phyloP scores from a whole-genome alignment of 805 yeast species.

The Teunomyces pallodes region DNA sequence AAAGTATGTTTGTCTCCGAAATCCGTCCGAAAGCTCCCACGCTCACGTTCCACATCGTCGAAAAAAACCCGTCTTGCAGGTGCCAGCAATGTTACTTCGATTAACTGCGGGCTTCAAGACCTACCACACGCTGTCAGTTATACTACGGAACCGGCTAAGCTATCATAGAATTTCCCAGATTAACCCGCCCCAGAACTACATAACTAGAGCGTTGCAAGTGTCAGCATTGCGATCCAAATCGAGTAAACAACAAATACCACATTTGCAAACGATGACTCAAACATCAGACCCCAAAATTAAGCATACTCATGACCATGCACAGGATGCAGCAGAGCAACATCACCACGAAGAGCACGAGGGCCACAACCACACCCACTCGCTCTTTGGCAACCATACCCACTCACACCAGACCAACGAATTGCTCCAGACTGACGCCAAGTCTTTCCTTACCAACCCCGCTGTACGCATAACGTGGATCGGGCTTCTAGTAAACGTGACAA shows the following conservation, averaged over 20 bases:
- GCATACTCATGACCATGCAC: not conserved
- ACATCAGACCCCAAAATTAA: not conserved
- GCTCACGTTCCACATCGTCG: conserved; percentile 2
- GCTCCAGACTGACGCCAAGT: conserved; percentile 21
- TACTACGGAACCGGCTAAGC: not conserved
- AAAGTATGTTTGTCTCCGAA: not conserved
- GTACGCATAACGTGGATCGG: conserved; percentile 94
- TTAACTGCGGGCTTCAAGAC: not conserved
- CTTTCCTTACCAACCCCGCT: conserved; percentile 63
- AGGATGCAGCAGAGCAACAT: not conserved
- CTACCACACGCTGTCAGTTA: not conserved
- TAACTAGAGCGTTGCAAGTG: not conserved
- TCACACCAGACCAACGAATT: conserved; percentile 46
- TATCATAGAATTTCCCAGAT: not conserved
- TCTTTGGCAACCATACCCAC: conserved; percentile 33
- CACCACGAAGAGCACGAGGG: not conserved
- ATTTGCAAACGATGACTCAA: not conserved
- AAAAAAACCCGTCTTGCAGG: conserved; percentile 1
- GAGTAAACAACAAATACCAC: conserved; percentile 1
- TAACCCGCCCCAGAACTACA: not conserved
- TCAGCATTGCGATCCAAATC: not conserved
- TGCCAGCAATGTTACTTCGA: conserved; percentile 1
- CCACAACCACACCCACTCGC: conserved; percentile 15
- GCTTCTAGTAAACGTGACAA: conserved; percentile 72
- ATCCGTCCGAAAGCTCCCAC: not conserved